Evolutionary conservation across 2,329 filamentous ascomycete species (phyloP), one percentile per base, ranked within the genome.

Genomic region (Nothophoma quercina): DNA sequence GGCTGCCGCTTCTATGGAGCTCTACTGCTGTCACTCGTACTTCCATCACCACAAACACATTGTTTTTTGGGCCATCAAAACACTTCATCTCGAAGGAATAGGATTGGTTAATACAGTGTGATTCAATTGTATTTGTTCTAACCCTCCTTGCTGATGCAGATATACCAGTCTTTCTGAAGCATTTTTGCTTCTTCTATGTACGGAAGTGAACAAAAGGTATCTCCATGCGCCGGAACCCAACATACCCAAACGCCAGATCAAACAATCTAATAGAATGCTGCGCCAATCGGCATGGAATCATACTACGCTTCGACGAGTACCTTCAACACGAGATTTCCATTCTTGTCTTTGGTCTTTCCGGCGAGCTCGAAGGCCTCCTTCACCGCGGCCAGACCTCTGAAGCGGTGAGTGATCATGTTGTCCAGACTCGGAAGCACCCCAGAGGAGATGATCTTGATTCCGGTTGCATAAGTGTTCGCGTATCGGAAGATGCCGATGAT

Each of bases 401-500:
- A 73, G 9, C 76, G 73, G 68, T 84, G 82, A n/a, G 81, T 84
- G 21, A 83, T 77, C 62, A 84, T 78, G 56, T 77, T 76, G 58
- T 82, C 78, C 33, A 83, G 79, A 16, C 69, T 76, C 15, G 76
- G 76, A 32, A 84, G 65, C 46, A 77, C 76, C 5, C 81, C 81
- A 41, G 79, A 79, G 2, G 77, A 79, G 58, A 83, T 69, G 56
- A 84, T 67, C 56, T 77, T 77, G 65, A 84, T 82, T 2, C 81
- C 82, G n/a, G 75, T 77, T 0, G 81, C 80, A 58, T 84, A 84
- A 0, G 80, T 81, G 60, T 79, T 75, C 63, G 81, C 80, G 53
- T 84, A 84, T 35, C 82, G 73, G 68, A 84, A 83, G 6, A 83
- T 81, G n/a, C 82, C 82, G 40, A 84, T 78, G 34, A 84, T 77